These are phyloP conservation scores for Apium graveolens DNA, from an alignment of 129 eudicot genomes.

Conservation along the genomic window DNA sequence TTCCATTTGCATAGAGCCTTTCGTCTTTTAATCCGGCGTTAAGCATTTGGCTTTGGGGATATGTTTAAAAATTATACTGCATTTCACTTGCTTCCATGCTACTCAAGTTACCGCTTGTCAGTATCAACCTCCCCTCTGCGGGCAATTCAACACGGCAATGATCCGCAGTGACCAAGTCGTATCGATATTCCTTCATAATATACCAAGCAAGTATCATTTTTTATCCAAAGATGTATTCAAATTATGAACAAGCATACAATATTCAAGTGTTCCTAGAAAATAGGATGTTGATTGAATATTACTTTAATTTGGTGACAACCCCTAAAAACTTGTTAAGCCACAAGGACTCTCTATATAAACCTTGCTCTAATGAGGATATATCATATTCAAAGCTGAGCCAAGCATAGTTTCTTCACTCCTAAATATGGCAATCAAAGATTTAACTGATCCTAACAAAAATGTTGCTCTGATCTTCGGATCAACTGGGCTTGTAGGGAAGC, in stretches of 20 bases:
- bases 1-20: neutral
- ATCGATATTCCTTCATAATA: neutral
- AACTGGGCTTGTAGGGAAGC: conserved; percentile 80
- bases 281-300: conserved; percentile 7
- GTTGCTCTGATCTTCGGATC: conserved; percentile 79
- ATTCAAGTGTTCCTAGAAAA: conserved; percentile 9
- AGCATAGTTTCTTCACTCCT: neutral
- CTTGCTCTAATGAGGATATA: neutral
- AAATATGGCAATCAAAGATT: conserved; percentile 42
- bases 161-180: conserved; percentile 6
- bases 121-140: neutral
- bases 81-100: neutral
- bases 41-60: neutral
- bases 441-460: conserved; percentile 22
- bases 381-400: conserved; percentile 7
- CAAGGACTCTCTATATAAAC: conserved; percentile 11
- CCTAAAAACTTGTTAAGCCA: neutral
- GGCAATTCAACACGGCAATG: conserved; percentile 5
- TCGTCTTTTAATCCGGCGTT: neutral
- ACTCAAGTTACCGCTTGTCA: neutral
- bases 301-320: conserved; percentile 1
- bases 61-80: neutral
- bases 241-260: neutral
- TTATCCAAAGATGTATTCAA: neutral
- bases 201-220: conserved; percentile 2